Evolutionary conservation across 768 basidiomycete species (phyloP), one percentile per base, ranked within the genome.

Genomic region (Suillus tomentosus): DNA sequence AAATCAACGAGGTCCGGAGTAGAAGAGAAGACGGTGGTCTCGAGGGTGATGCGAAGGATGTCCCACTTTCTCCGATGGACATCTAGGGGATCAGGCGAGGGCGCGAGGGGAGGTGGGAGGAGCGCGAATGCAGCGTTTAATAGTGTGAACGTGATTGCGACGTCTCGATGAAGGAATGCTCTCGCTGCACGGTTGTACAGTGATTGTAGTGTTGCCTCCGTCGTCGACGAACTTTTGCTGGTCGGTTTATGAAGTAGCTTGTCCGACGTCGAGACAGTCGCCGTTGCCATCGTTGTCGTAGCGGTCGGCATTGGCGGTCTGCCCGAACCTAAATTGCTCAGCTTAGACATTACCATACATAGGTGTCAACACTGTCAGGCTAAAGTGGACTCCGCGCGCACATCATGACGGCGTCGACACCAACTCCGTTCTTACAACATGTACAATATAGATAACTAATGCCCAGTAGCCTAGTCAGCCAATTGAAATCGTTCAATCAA

Each of bases 21-120:
- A 3, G 89, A 82, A 15, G 85, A 73, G 70, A 90, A 92, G 34
- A 91, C 76, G 1, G 88, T 91, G 1, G 88, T 85, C 72, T 94
- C 92, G 62, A 93, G 82, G 0, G 92, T 94, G 66, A 95, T 89
- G 31, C 93, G 84, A 8, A 95, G 86, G 62, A 95, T 86, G 70
- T 95, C 92, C 93, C 93, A 95, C 78, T 93, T 94, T 62, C 87
- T 81, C 19, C 92, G 85, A 56, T 81, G 78, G 24, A 82, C 77
- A 62, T 82, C 79, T 5, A 86, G 79, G 3, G 69, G 55, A 64
- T 87, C 87, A 48, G 70, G 67, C 0, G 62, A 62, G 7, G 69
- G 72, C 7, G 64, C 61, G 14, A 73, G 69, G 6, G 79, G 85
- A 3, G 80, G 79, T 17, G 72, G 81, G 66, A 95, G 70, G 39